Evolutionary conservation across 768 basidiomycete species (phyloP), one percentile per base, ranked within the genome.

Genomic region (Vishniacozyma victoriae): DNA sequence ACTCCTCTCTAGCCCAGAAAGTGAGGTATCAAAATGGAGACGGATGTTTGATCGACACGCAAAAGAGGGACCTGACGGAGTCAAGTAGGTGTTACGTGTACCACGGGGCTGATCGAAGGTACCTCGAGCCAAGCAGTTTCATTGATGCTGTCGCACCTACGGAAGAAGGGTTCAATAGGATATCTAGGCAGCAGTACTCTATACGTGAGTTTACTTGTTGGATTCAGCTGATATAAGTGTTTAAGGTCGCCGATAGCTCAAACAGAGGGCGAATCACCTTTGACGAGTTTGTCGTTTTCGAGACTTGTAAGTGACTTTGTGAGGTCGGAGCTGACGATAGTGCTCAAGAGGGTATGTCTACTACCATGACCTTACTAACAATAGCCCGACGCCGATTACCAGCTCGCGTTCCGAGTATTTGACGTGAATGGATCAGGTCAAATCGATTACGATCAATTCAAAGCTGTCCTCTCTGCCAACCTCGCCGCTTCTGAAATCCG

Each of bases 341-440:
- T 67, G 31, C 37, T 67, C 50, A 67, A 67, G 51, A 39, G 65
- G 45, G 64, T 60, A 26, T 15, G 59, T 43, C 7, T 12, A 2
- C 16, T 3, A 1, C 9, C n/a, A 33, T n/a, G 29, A 33, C 29
- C n/a, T 12, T 25, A 24, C 6, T 14, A 5, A 24, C 13, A n/a
- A 62, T 90, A 96, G 76, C 88, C 93, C 16, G 93, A 96, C 72
- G 93, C 93, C 24, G 91, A 96, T 71, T 92, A 93, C 72, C 88
- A 86, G 79, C 91, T 92, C 73, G 90, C 91, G 16, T 93, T 93
- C 77, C 84, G 87, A 69, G 92, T 87, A 69, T 95, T 93, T 71
- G 91, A 95, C 72, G 85, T 85, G 31, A 89, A 97, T 70, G 79
- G 83, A 52, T 86, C 87, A n/a, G 95, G 93, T 12, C 81, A 81